Evolutionary conservation across 495 filamentous ascomycete species (phyloP).

Genomic region (Podospora pseudocomata): DNA sequence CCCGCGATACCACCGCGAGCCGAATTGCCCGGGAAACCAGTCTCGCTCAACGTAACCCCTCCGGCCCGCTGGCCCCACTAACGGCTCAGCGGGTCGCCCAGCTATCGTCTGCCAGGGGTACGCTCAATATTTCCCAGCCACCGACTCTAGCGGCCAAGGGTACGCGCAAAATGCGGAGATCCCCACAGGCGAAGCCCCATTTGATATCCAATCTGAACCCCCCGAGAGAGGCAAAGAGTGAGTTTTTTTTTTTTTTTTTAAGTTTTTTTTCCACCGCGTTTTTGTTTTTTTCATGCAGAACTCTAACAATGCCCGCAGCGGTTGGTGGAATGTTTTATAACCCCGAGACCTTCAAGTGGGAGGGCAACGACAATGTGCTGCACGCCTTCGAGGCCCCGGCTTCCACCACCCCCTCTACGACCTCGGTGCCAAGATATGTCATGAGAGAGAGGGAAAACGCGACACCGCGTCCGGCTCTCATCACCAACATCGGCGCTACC

Average conservation of each 20-base stretch:
- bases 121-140: conserved; percentile 28
- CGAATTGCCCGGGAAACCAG: conserved; percentile 86
- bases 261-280: not conserved
- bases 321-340: conserved; percentile 97
- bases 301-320: conserved; percentile 43
- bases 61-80: conserved; percentile 58
- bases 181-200: conserved; percentile 50
- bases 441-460: conserved; percentile 50
- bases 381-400: conserved; percentile 64
- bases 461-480: conserved; percentile 83
- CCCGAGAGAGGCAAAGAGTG: conserved; percentile 43
- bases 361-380: conserved; percentile 88
- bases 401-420: conserved; percentile 46
- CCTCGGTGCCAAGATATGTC: conserved; percentile 46
- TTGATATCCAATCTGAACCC: conserved; percentile 49
- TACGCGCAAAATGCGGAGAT: conserved; percentile 43
- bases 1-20: conserved; percentile 87
- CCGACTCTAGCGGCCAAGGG: conserved; percentile 49
- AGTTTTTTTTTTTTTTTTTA: conserved; percentile 6
- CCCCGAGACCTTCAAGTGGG: conserved; percentile 77
- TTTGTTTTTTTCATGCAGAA: conserved; percentile 8
- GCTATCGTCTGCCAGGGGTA: conserved; percentile 52
- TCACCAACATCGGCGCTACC: conserved; percentile 74
- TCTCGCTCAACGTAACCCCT: conserved; percentile 56
- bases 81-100: conserved; percentile 79